phyloP scores from a whole-genome alignment of 306 rosid genomes.

The Cucurbita ficifolia region DNA sequence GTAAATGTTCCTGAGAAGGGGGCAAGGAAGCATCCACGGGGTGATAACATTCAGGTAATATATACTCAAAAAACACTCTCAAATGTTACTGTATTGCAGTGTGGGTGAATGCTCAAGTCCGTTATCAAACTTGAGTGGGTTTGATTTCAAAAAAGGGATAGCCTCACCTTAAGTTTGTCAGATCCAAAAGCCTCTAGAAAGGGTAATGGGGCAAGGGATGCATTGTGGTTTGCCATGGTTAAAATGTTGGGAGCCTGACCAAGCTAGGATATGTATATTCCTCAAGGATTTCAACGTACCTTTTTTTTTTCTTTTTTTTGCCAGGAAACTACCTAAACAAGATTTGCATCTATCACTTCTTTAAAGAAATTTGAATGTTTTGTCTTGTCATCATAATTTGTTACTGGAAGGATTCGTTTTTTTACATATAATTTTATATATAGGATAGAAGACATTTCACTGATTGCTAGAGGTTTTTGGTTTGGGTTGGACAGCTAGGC shows the following conservation, averaged over 20 bases:
- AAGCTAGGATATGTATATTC: background rate
- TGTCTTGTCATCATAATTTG: background rate
- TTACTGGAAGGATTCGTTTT: too few species aligned
- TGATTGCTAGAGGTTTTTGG: background rate
- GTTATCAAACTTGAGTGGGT: background rate
- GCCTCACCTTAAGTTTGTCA: background rate
- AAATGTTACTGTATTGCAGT: background rate
- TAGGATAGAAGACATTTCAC: background rate
- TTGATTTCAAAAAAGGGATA: background rate
- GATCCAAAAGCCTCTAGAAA: background rate
- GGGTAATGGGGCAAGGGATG: background rate
- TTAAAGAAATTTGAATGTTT: background rate
- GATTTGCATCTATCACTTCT: too few species aligned
- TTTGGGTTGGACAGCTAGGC: background rate
- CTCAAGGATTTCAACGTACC: background rate
- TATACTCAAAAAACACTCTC: background rate
- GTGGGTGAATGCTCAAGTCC: background rate
- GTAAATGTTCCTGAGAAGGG: slow-evolving; percentile 99
- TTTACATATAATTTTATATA: background rate
- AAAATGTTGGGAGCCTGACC: background rate
- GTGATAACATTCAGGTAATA: slow-evolving; percentile 87
- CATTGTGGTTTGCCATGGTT: background rate
- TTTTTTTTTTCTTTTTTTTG: too few species aligned
- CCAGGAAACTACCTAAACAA: too few species aligned
- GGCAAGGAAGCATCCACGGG: slow-evolving; percentile 86